A percentile compares a stretch with the other conserved stretches of the same genome.
Conservation (phyloP, 1,284 basidiomycete genomes). For the Ceratobasidium sp. region DNA sequence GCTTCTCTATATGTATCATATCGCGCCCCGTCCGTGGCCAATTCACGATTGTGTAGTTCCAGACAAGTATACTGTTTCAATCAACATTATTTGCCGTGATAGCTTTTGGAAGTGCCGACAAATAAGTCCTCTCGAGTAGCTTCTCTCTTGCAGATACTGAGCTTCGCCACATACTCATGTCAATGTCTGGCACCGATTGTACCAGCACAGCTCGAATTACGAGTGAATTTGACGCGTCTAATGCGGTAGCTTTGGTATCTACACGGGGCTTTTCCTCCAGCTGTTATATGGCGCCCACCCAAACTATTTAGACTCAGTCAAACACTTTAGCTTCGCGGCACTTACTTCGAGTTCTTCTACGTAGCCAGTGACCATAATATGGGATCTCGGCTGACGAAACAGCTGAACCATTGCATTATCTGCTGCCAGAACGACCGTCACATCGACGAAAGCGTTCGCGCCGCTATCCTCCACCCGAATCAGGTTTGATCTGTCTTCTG, state of each 20-base stretch:
- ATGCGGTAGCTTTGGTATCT: not conserved
- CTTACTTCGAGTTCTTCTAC: conserved; percentile 22
- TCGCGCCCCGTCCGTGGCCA: too few relatives aligned
- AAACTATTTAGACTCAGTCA: too few relatives aligned
- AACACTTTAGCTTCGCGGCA: too few relatives aligned
- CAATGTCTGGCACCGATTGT: conserved; percentile 33
- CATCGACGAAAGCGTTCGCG: not conserved
- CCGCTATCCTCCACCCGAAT: conserved; percentile 29
- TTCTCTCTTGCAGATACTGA: conserved; percentile 24
- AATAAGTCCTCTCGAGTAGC: conserved; percentile 13
- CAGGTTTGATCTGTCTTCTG: conserved; percentile 6
- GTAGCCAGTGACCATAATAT: conserved; percentile 37
- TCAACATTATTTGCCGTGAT: conserved; percentile 1
- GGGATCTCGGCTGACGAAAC: conserved; percentile 16
- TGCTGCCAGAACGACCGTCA: conserved; percentile 16
- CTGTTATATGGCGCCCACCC: too few relatives aligned
- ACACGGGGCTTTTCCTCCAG: not conserved
- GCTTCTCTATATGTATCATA: not conserved
- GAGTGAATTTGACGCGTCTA: not conserved
- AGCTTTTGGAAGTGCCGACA: not conserved
- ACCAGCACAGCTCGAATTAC: conserved; percentile 24
- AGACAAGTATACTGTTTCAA: conserved; percentile 3
- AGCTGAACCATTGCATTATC: conserved; percentile 24
- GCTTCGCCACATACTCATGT: conserved; percentile 23
- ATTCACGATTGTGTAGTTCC: too few relatives aligned